Conservation (phyloP, 441 rosid genomes). For the Adansonia gregorii region DNA sequence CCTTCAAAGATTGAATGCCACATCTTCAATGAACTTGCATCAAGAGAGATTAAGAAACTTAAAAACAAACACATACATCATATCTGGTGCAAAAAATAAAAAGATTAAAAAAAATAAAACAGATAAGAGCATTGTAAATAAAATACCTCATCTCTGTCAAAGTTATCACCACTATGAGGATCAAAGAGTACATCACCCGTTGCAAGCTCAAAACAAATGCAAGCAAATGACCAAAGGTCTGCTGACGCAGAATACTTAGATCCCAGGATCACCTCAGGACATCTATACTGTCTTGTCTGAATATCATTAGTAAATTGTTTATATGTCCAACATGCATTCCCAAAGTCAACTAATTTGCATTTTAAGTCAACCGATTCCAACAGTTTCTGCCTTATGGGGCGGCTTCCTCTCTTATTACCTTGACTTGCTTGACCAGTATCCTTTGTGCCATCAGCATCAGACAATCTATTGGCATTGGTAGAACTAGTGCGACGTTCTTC, state of each 20-base stretch:
- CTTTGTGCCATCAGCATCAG: slow-evolving; percentile 44
- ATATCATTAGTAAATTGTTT: slow-evolving; percentile 80
- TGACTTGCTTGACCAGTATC: slow-evolving; percentile 35
- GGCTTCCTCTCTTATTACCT: slow-evolving; percentile 53
- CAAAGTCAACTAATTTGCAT: slow-evolving; percentile 80
- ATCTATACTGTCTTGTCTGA: slow-evolving; percentile 76
- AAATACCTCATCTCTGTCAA: slow-evolving; percentile 73
- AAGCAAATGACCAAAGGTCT: slow-evolving; percentile 78
- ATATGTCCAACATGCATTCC: slow-evolving; percentile 84
- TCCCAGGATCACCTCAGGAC: slow-evolving; percentile 78
- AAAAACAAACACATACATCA: slow-evolving; percentile 5
- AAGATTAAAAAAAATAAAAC: not conserved
- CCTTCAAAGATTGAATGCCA: not conserved
- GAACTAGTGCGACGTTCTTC: slow-evolving; percentile 47
- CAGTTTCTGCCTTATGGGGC: slow-evolving; percentile 51
- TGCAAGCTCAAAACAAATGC: slow-evolving; percentile 82
- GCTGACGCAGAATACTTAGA: slow-evolving; percentile 73
- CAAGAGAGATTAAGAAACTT: not conserved
- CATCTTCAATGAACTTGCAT: not conserved
- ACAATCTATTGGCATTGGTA: slow-evolving; percentile 27
- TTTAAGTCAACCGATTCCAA: slow-evolving; percentile 54
- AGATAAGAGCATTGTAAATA: not conserved
- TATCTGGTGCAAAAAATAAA: not conserved
- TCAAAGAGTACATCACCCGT: slow-evolving; percentile 79
- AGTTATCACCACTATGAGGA: slow-evolving; percentile 78